Base-by-base conservation (phyloP, 768 basidiomycete genomes). In the Mycena latifolia region DNA sequence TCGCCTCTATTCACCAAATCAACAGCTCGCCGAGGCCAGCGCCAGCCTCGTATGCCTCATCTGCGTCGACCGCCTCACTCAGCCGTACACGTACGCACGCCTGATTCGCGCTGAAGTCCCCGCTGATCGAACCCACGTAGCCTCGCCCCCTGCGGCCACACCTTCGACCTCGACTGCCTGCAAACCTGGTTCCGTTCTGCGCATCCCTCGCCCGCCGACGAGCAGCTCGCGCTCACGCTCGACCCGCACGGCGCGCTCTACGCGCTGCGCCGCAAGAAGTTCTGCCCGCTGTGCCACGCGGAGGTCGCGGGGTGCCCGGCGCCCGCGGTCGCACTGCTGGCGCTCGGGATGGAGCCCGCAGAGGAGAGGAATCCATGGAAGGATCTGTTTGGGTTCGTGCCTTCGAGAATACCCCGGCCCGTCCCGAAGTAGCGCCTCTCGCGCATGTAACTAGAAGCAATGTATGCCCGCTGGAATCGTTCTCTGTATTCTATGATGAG, bases 111-210 rank as follows among this genome's bases (percentile, higher is more conserved):
- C 9, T 8, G 5, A 29, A 1, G 41, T 39, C 17, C 14, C 17
- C 37, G 37, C 28, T 25, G 18, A 43, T 1, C 9, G 12, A 35
- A 17, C 12, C 29, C 61, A 17, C 37, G 17, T 14, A 63, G 61
- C 18, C 61, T 63, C 53, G 53, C 53, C 18, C 61, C 61, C 43
- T 63, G 61, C 61, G 61, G 61, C 53, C 61, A 63, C 54, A 63
- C 31, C 53, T 63, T 63, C 54, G 61, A 62, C 61, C 52, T 62
- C 52, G 52, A 53, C 9, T 62, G 61, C 43, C 61, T 62, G 11
- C 61, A 54, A 20, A 22, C 29, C 24, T 54, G 41, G 41, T 55
- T 62, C 61, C 61, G 52, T 33, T 27, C 52, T 52, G 61, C 61
- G 25, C 61, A 53, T 41, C 61, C 61, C 47, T 46, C 61, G 20